Percentiles rank a stretch among this genome's conserved stretches.
phyloP scores from a whole-genome alignment of 1,139 yeast genomes.

The Meyerozyma elateridarum region DNA sequence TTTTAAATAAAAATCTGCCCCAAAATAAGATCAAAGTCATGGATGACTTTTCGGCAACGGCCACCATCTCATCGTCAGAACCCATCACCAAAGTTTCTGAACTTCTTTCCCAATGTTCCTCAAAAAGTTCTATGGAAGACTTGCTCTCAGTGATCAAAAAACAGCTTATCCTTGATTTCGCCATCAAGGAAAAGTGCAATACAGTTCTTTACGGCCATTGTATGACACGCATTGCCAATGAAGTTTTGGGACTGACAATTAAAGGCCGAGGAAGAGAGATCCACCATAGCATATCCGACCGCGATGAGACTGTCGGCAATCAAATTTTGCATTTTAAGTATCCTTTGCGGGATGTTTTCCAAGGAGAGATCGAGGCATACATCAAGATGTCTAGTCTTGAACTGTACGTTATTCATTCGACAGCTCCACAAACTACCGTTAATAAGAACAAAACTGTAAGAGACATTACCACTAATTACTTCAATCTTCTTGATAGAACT shows the following conservation, averaged over 20 bases:
- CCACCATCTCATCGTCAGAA: no score
- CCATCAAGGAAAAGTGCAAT: constrained; percentile 41
- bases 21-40: constrained; percentile 21
- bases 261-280: constrained; percentile 82
- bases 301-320: constrained; percentile 22
- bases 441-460: constrained; percentile 74
- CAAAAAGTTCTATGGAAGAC: constrained; percentile 63
- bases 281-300: constrained; percentile 49
- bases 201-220: constrained; percentile 71
- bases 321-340: constrained; percentile 43
- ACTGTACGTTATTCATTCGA: constrained; percentile 18
- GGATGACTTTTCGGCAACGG: constrained; percentile 14
- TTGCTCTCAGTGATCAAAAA: constrained; percentile 45
- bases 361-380: constrained; percentile 60
- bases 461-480: constrained; percentile 73
- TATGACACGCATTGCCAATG: constrained; percentile 81
- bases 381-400: constrained; percentile 31
- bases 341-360: constrained; percentile 73
- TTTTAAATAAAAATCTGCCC: constrained; percentile 22
- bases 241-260: constrained; percentile 73
- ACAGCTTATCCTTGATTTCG: constrained; percentile 45
- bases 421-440: constrained; percentile 26
- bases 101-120: constrained; percentile 17
- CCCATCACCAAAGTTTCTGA: background rate
- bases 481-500: constrained; percentile 60